A percentile compares a stretch with the other conserved stretches of the same genome.
Conservation (phyloP, 129 eudicot species). For the Saussurea involucrata region DNA sequence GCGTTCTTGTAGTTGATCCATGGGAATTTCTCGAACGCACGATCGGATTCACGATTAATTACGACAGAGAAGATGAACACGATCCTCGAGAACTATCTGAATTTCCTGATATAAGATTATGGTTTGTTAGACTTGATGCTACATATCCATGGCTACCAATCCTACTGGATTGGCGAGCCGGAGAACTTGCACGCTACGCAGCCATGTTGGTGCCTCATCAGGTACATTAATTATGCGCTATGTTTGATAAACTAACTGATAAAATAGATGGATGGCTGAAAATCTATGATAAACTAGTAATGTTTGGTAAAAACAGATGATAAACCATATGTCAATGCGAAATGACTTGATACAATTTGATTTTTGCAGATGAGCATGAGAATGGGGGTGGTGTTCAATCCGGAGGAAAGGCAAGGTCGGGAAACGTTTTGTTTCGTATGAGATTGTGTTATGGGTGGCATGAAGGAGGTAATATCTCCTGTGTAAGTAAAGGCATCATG, state of each 20-base stretch:
- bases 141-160: slow-evolving; percentile 89
- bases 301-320: neutral
- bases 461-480: too few species aligned
- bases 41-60: slow-evolving; percentile 81
- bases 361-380: slow-evolving; percentile 77
- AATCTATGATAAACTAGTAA: neutral
- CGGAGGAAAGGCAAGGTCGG: too few species aligned
- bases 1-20: slow-evolving; percentile 53
- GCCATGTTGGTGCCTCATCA: slow-evolving; percentile 96
- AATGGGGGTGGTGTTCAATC: slow-evolving; percentile 91
- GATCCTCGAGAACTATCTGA: slow-evolving; percentile 89
- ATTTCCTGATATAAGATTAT: slow-evolving; percentile 80
- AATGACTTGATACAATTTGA: neutral
- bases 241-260: neutral
- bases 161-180: slow-evolving; percentile 88
- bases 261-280: neutral
- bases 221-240: slow-evolving; percentile 36
- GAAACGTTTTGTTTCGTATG: too few species aligned
- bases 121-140: slow-evolving; percentile 94
- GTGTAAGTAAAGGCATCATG: too few species aligned
- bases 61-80: slow-evolving; percentile 55
- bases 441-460: too few species aligned
- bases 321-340: neutral
- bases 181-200: slow-evolving; percentile 96
- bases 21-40: slow-evolving; percentile 72